Base-by-base conservation (phyloP, 2,329 filamentous ascomycete genomes). In the Tolypocladium tundrense region DNA sequence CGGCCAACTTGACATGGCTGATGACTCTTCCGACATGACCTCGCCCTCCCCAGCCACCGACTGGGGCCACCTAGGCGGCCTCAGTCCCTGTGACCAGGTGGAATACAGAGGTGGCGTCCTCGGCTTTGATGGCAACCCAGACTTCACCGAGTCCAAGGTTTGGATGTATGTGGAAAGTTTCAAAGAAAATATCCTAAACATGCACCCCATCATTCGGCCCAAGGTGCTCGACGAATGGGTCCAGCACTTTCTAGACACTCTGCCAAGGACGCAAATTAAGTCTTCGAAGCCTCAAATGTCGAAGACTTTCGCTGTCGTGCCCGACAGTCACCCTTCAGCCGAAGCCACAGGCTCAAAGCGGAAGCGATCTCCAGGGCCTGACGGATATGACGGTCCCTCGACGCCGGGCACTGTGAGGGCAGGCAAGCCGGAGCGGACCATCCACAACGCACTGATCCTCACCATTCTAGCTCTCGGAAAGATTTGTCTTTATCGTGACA, bases 381-480 rank as follows among this genome's bases (percentile, higher is more conserved):
- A 76, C 43, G 63, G 70, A 58, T 63, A 65, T 7, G 69, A 72
- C 24, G 59, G 58, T 40, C 64, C 68, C 40, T 61, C 65, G 63
- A 72, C 66, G 54, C 61, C 73, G 60, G 60, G 61, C 21, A 61
- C 60, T 39, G 61, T 61, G 40, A 80, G 78, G 63, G 72, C 75
- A 8, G 76, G 77, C 3, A 76, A 76, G 58, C 83, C 84, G 3
- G 81, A 80, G 63, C 79, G 87, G 56, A 90, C 88, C 9, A 85
- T 94, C 19, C 82, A 86, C 56, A 96, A 90, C 63, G 91, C 91
- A 0, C 79, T 97, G 43, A 83, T 97, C 1, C 79, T 97, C 2
- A 78, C 93, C 4, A 84, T 96, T 1, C 78, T 97, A 57, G 93
- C 93, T 0, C 75, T 99, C 7, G 94, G 94, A 21, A 91, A 91